These are phyloP conservation scores for Rhodotorula babjevae DNA, from an alignment of 768 basidiomycete species.

Conservation along the genomic window DNA sequence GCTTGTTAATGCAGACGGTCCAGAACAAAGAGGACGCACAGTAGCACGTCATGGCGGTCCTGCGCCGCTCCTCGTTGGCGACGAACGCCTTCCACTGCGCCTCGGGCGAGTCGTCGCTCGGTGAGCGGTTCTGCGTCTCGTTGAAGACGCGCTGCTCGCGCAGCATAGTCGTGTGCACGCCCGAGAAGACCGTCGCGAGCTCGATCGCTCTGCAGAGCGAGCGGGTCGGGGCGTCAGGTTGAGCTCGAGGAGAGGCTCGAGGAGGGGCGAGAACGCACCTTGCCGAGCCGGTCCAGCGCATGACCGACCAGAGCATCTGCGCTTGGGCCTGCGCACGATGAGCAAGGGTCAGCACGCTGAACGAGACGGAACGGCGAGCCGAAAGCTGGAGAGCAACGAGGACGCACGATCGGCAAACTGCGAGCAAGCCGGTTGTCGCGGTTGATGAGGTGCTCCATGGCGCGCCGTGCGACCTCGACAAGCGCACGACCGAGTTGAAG, in stretches of 20 bases:
- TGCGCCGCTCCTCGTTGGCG: constrained; percentile 2
- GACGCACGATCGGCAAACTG: not conserved
- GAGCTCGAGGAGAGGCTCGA: too few species aligned
- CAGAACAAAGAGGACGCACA: not conserved
- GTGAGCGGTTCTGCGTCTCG: not conserved
- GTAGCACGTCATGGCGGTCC: constrained; percentile 8
- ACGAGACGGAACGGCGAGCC: not conserved
- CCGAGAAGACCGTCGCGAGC: not conserved
- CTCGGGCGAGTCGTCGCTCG: not conserved
- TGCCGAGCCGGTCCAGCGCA: not conserved
- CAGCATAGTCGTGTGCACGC: not conserved
- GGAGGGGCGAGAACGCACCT: not conserved
- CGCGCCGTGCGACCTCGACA: constrained; percentile 7
- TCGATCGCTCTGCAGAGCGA: not conserved
- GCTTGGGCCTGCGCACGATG: not conserved
- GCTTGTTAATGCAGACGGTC: too few species aligned
- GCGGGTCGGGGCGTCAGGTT: not conserved
- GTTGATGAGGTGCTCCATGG: constrained; percentile 2
- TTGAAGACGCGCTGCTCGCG: not conserved
- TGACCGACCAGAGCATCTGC: not conserved
- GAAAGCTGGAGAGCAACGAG: not conserved
- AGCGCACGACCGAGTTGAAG: not conserved
- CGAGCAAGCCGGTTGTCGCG: not conserved
- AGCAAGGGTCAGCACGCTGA: not conserved
- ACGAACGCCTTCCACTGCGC: constrained; percentile 12